phyloP scores from a whole-genome alignment of 257 asterid genomes.

The Penstemon newberryi region DNA sequence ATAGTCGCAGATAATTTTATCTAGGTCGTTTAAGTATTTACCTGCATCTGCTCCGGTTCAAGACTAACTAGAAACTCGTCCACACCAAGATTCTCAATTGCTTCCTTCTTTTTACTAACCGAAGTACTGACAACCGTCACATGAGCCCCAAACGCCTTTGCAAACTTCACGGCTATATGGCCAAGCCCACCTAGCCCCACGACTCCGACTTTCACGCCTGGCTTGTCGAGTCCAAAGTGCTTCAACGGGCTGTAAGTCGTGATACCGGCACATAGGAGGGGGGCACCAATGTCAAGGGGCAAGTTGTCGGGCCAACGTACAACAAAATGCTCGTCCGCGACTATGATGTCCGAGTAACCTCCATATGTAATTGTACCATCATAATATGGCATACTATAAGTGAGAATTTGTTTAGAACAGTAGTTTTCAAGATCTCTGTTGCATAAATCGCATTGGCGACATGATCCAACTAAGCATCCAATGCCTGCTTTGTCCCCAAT shows the following conservation, averaged over 20 bases:
- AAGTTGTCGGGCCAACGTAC: slow-evolving; percentile 53
- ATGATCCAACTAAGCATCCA: slow-evolving; percentile 48
- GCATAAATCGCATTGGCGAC: slow-evolving; percentile 42
- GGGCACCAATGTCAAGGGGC: slow-evolving; percentile 60
- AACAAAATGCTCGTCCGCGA: slow-evolving; percentile 45
- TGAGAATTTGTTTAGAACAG: slow-evolving; percentile 38
- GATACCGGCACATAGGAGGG: slow-evolving; percentile 63
- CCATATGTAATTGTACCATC: slow-evolving; percentile 44
- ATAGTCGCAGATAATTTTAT: no score
- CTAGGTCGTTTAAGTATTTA: neutral
- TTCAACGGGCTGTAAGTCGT: slow-evolving; percentile 55
- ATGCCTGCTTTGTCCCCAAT: slow-evolving; percentile 49
- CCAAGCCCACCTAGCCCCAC: slow-evolving; percentile 70
- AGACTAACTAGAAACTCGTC: slow-evolving; percentile 49
- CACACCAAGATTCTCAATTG: slow-evolving; percentile 46
- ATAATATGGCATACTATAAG: slow-evolving; percentile 34
- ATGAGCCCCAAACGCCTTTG: slow-evolving; percentile 55
- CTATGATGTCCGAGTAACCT: slow-evolving; percentile 50
- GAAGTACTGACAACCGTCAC: slow-evolving; percentile 57
- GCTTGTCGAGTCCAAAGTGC: slow-evolving; percentile 56
- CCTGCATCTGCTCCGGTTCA: slow-evolving; percentile 53
- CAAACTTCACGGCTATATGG: slow-evolving; percentile 61
- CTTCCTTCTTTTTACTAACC: slow-evolving; percentile 46
- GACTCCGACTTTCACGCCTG: slow-evolving; percentile 46
- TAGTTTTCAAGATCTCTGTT: slow-evolving; percentile 45